Evolutionary conservation across 805 yeast species (phyloP), one percentile per base, ranked within the genome.

Genomic region (Yueomyces sp.): DNA sequence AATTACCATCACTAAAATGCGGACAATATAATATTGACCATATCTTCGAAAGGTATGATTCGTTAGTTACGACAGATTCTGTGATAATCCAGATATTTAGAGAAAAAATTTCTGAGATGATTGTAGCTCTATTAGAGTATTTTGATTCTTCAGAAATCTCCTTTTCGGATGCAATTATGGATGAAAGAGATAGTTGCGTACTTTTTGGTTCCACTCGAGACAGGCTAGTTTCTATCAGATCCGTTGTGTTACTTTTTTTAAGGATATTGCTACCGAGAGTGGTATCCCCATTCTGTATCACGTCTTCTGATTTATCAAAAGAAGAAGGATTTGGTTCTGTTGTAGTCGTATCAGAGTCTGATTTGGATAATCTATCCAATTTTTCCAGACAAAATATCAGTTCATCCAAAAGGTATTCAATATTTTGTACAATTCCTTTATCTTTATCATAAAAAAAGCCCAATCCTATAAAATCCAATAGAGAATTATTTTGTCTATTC

Each of bases 11-110:
- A 28, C 81, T 79, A n/a, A 73, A 70, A 38, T 65, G 50, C 28
- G 56, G 50, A 7, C 72, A 73, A 47, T 82, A 83, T 40, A 92
- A 69, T 33, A 88, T 70, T 7, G 76, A 63, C 97, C 98, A 92
- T 39, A 92, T 65, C 52, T 74, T 76, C 42, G 74, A 72, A 52
- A 92, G 63, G 41, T 83, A 71, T 4, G 65, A 63, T 3, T 76
- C 68, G 44, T 79, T 77, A 53, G 84, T 90, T 71, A 90, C 82
- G 42, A 92, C 76, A 1, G 94, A 77, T 56, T 92, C 96, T 3
- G 92, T 81, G 33, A 92, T 69, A 3, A 92, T 77, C 96, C 96
- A 87, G 19, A 85, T 86, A 57, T 90, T 95, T 12, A 86, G 81
- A 19, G 88, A 76, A 41, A 92, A 70, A 26, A 92, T 82, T 56